Evolutionary conservation across 345 rosid species (phyloP).

Genomic region (Corchorus capsularis): DNA sequence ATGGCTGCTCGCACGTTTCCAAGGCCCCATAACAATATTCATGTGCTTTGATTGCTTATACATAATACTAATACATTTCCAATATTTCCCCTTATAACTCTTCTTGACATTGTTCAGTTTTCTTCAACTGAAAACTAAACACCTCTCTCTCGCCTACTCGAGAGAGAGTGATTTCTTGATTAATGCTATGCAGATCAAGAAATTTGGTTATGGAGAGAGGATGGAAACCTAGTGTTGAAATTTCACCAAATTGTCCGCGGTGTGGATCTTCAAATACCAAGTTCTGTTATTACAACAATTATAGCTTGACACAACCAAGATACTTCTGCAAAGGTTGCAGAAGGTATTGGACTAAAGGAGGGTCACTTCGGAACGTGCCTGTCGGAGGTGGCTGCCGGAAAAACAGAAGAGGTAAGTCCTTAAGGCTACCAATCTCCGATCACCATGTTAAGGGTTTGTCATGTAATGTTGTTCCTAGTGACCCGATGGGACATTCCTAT

Average conservation of each 20-base stretch:
- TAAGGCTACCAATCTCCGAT: conserved; percentile 25
- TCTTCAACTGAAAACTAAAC: not conserved
- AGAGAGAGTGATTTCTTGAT: not conserved
- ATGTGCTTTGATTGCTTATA: conserved; percentile 15
- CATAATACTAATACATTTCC: not conserved
- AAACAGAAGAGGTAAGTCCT: conserved; percentile 47
- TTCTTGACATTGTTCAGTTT: not conserved
- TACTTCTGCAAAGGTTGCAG: conserved; percentile 72
- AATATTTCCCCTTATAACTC: conserved; percentile 7
- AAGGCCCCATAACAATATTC: conserved; percentile 16
- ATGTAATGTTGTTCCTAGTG: conserved; percentile 1
- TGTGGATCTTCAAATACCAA: conserved; percentile 66
- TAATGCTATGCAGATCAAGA: conserved; percentile 6
- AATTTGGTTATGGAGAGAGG: conserved; percentile 45
- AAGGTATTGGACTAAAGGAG: conserved; percentile 72
- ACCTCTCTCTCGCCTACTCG: conserved; percentile 10
- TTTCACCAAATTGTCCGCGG: conserved; percentile 62
- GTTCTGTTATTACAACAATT: conserved; percentile 73
- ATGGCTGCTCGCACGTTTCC: conserved; percentile 28
- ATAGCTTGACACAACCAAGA: conserved; percentile 65
- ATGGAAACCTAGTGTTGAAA: conserved; percentile 51
- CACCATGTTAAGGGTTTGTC: not conserved
- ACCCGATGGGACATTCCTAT: not conserved
- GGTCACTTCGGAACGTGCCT: conserved; percentile 60
- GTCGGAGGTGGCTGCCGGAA: conserved; percentile 66